phyloP scores from a whole-genome alignment of 352 stramenopile species.

The Globisporangium polare region DNA sequence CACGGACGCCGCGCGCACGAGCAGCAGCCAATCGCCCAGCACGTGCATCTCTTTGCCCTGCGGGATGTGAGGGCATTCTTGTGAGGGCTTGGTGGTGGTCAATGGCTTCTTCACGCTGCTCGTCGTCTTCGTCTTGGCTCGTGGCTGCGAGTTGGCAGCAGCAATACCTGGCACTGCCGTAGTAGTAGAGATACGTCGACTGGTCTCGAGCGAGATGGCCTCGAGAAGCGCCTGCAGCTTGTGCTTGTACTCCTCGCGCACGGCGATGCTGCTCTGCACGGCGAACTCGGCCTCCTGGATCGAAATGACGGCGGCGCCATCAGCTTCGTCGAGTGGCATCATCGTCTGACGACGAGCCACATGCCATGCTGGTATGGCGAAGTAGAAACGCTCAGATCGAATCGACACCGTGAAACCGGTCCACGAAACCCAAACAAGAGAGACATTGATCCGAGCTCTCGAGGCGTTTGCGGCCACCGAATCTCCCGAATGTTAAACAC shows the following conservation, averaged over 20 bases:
- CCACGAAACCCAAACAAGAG: background rate
- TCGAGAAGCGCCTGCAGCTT: constrained; percentile 8
- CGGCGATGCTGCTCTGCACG: constrained; percentile 38
- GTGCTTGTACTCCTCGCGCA: constrained; percentile 44
- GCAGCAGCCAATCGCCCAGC: constrained; percentile 47
- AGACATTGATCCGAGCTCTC: too few relatives aligned
- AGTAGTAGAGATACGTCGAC: background rate
- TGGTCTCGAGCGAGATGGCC: background rate
- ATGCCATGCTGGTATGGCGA: background rate
- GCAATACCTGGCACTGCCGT: background rate
- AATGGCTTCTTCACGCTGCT: background rate
- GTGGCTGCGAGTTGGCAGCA: background rate
- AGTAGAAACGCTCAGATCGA: background rate
- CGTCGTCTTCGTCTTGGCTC: background rate
- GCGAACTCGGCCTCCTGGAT: constrained; percentile 35
- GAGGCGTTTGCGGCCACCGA: too few relatives aligned
- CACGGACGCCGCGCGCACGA: constrained; percentile 47
- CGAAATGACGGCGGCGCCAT: background rate
- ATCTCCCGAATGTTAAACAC: too few relatives aligned
- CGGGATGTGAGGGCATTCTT: constrained; percentile 11
- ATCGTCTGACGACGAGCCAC: background rate
- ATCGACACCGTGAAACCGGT: background rate
- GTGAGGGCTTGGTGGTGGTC: background rate
- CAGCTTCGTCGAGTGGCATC: background rate
- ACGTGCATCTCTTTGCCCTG: constrained; percentile 49